phyloP scores from a whole-genome alignment of 2,329 filamentous ascomycete species.

The Colletotrichum sp. region DNA sequence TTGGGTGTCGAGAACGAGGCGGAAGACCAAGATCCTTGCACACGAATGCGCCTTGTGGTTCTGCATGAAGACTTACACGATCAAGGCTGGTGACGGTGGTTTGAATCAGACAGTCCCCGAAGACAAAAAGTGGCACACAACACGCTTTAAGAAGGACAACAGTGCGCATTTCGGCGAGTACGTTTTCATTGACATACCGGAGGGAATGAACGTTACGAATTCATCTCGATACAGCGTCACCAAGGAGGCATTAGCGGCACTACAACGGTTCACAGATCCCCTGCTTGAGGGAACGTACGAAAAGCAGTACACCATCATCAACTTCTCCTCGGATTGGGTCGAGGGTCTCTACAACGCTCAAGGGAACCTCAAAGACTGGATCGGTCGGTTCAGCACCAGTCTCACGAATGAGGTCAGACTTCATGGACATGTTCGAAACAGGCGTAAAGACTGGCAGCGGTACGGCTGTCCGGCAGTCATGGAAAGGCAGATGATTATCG shows the following conservation, averaged over 20 bases:
- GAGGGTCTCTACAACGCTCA: constrained; percentile 40
- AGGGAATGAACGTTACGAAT: constrained; percentile 27
- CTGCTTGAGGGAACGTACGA: constrained; percentile 35
- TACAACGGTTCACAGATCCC: constrained; percentile 35
- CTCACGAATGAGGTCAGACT: constrained; percentile 41
- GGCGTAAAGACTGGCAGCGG: constrained; percentile 2
- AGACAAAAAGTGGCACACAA: constrained; percentile 6
- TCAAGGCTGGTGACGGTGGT: constrained; percentile 32
- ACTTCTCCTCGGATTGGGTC: constrained; percentile 42
- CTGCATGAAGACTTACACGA: constrained; percentile 36
- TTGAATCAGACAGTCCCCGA: constrained; percentile 22
- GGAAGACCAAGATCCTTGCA: constrained; percentile 24
- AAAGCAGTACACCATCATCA: constrained; percentile 27
- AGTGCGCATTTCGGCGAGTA: constrained; percentile 32
- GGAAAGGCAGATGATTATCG: constrained; percentile 34
- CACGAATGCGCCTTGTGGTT: constrained; percentile 42
- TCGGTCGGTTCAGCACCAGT: constrained; percentile 34
- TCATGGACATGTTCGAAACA: constrained; percentile 26
- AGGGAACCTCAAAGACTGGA: constrained; percentile 33
- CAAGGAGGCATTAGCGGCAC: constrained; percentile 29
- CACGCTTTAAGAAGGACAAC: constrained; percentile 27
- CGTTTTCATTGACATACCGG: constrained; percentile 35
- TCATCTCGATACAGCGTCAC: constrained; percentile 35
- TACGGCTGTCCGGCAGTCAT: constrained; percentile 33
- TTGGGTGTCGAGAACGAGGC: constrained; percentile 27